phyloP scores from a whole-genome alignment of 306 rosid species.

The Amphicarpaea edgeworthii region DNA sequence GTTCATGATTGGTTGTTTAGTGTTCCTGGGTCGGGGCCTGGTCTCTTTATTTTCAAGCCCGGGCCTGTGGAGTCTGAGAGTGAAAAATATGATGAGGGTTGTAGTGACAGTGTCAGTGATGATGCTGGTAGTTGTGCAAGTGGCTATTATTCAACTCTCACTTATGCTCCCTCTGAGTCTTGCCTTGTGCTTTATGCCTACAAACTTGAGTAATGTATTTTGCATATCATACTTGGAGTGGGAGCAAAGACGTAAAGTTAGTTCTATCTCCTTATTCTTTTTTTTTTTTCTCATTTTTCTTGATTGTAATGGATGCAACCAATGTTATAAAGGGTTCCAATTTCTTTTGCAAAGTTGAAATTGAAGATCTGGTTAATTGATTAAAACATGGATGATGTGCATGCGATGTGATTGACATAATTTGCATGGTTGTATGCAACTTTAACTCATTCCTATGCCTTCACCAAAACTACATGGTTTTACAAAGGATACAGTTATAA shows the following conservation, averaged over 20 bases:
- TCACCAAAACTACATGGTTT: not conserved
- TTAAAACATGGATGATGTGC: slow-evolving; percentile 1
- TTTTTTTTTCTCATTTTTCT: not conserved
- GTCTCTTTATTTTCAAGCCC: slow-evolving; percentile 82
- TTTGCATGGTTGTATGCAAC: not conserved
- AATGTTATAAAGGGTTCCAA: slow-evolving; percentile 14
- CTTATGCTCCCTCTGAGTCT: slow-evolving; percentile 56
- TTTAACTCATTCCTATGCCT: not conserved
- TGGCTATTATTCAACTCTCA: slow-evolving; percentile 64
- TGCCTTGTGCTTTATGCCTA: slow-evolving; percentile 72
- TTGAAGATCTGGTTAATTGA: not conserved
- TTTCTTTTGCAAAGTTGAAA: slow-evolving; percentile 29
- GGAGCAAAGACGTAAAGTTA: slow-evolving; percentile 30
- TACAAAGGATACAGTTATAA: not conserved
- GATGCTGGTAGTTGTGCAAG: slow-evolving; percentile 55
- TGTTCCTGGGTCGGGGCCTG: slow-evolving; percentile 66
- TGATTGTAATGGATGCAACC: slow-evolving; percentile 23
- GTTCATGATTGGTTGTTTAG: slow-evolving; percentile 88
- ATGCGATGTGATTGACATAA: slow-evolving; percentile 1
- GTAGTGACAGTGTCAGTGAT: slow-evolving; percentile 72
- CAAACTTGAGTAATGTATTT: slow-evolving; percentile 64
- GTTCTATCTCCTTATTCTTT: not conserved
- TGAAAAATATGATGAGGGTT: slow-evolving; percentile 59
- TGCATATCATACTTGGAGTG: too few relatives aligned
- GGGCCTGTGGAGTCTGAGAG: slow-evolving; percentile 60